Base-by-base conservation (phyloP, 176 grass and related monocot species). In the Pontederia paniculata region DNA sequence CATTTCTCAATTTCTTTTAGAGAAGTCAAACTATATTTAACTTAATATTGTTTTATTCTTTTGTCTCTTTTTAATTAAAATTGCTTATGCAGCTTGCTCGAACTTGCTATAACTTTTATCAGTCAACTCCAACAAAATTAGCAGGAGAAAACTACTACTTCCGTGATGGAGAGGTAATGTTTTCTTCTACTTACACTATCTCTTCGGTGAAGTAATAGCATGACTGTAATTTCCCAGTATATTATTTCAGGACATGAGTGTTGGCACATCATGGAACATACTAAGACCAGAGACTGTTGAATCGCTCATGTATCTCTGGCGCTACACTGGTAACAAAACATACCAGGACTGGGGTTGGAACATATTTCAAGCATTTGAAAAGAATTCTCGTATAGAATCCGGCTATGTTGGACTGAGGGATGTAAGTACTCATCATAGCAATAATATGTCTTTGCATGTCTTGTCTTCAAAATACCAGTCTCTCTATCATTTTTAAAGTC, bases 321-420 rank as follows among this genome's bases (percentile, higher is more conserved):
- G 94, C 45, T 45, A 93, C 31, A 99, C 94, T 9, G 94, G 94
- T 60, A 84, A 99, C 58, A 93, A 93, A 82, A 99, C 80, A 58
- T 99, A 99, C 72, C 94, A 93, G 79, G 94, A 99, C 52, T 99
- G 94, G 94, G 94, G 94, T 15, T 99, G 94, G 94, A 67, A 99
- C 73, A 99, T 99, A 82, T 99, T 99, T 77, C 80, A 82, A 73
- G 94, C 94, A 67, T 99, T 99, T 73, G 94, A 99, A 68, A 91
- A 88, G 80, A 91, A 91, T 81, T 88, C 93, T 19, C 79, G 83
- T 49, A 73, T 82, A 65, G 86, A 82, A 74, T 91, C 86, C 63
- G 93, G 86, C 62, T 98, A 98, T 60, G 87, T 93, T 2, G 94
- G 94, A 56, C 67, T 98, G 50, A 98, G 65, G 78, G 87, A 98